Base-by-base conservation (phyloP, 2,329 filamentous ascomycete species). In the Microdochium trichocladiopsis region DNA sequence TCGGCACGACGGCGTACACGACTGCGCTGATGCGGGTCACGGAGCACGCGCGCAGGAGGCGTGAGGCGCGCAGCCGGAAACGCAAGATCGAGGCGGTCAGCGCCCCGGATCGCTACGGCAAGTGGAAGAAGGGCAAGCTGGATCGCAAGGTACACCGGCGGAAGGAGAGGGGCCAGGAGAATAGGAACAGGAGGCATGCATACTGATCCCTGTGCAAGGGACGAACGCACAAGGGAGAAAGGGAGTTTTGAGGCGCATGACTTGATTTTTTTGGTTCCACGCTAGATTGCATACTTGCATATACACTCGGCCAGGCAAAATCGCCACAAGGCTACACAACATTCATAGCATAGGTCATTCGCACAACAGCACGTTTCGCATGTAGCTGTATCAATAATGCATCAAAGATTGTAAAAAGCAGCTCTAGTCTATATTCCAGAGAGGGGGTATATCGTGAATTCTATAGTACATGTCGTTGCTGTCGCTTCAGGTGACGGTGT, bases 51-150 rank as follows among this genome's bases (percentile, higher is more conserved):
- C 82, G 80, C 63, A 78, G 79, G 57, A 83, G 86, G 62, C 78
- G 94, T 58, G 83, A 90, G 65, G 82, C 84, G 62, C 76, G 95
- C 57, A 83, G 87, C 51, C 82, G 79, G 57, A 99, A 99, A 80
- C 82, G 94, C 62, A 89, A 90, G 70, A 89, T 97, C 57, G 92
- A 95, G 66, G 89, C 89, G 11, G 84, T 99, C 23, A 80, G 80
- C 49, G 82, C 87, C 63, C 94, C 94, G 1, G 93, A 94, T 71
- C 86, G 78, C 65, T 84, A 84, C 61, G 89, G 85, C 25, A 76
- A 79, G 63, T 84, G 87, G 60, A 96, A 96, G 83, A 84, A 81
- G 66, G 88, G 86, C 74, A 91, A 87, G 75, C 79, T 88, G 56
- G 90, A 94, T 66, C 84, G 86, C 74, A 94, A 94, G 76, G 91